Evolutionary conservation across 495 filamentous ascomycete species (phyloP), one percentile per base, ranked within the genome.

Genomic region (Podospora bellae-mahoneyi): DNA sequence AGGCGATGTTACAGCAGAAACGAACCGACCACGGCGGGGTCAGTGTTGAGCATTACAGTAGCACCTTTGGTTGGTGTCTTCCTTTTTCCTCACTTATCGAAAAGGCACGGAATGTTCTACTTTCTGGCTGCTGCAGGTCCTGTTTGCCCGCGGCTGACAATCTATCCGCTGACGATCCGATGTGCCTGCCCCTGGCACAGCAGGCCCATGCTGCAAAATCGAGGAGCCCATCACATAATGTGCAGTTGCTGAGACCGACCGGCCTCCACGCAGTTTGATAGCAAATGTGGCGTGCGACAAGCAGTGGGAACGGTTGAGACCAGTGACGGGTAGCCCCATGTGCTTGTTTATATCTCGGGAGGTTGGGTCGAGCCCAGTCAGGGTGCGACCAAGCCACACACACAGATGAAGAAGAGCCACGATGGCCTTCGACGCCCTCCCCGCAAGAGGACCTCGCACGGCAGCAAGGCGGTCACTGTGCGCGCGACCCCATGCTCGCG

Each of bases 141-240:
- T 10, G 55, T 3, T 4, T 58, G 55, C 7, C 20, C 61, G 59
- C 34, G 61, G 64, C 44, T 39, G 64, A 64, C 65, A 70, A 64
- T 64, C 65, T 55, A 26, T 60, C 68, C 54, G 68, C 26, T 66
- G 68, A 66, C 60, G 64, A 69, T 64, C 48, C 64, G 60, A 53
- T 55, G 34, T 32, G 30, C 30, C 7, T 5, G 30, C 3, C 30
- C 30, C 30, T 32, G 30, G 30, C 30, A 32, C 4, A 32, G 30
- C 30, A 32, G 7, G 30, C 7, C 30, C 30, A 32, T 32, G 30
- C 30, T 32, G 30, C 55, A 34, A 68, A 62, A 62, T 56, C 67
- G 65, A 65, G 62, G 62, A 65, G 65, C 58, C 63, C 1, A 26
- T 27, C 20, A 23, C 66, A 60, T 62, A 32, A 64, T 26, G 44